Evolutionary conservation across 805 yeast species (phyloP), one percentile per base, ranked within the genome.

Genomic region (Kodamaea laetipori): DNA sequence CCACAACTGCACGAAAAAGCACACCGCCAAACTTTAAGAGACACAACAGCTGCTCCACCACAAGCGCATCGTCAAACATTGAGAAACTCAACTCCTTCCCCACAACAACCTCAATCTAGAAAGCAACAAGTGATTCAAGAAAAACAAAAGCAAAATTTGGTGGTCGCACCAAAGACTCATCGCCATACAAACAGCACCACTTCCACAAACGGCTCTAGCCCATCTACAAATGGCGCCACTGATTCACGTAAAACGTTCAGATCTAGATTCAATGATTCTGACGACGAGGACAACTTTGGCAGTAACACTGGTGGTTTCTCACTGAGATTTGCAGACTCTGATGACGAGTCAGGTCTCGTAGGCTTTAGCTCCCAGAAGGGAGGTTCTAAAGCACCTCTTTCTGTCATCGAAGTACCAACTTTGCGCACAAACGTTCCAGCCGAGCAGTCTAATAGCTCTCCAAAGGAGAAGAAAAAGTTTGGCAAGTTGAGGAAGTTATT

Each of bases 401-500:
- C 41, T 4, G 31, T 27, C 35, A 39, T 30, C 26, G 42, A 40
- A 8, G 38, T 33, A 5, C 36, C 36, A 27, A 40, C 43, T 18
- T 40, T 40, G 38, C 26, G 43, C 7, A 21, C 38, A 43, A 52
- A 41, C 40, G 49, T 37, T 31, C 38, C 21, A 43, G 36, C 24
- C 17, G 31, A 18, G 21, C 42, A 34, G 21, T 37, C 33, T 27
- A 27, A 33, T 8, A 17, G 26, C 10, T 9, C 45, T 13, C 45
- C 48, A 5, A 36, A 24, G 30, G 69, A 64, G 46, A 70, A 69
- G 63, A 68, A 62, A 51, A 59, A 64, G 41, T 63, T 69, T 49
- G 63, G 68, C 16, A 66, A 61, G 47, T 57, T 67, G 46, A 63
- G 64, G 47, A 71, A 71, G 48, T 56, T 71, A 24, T 71, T 71